Conservation (phyloP, 2,329 filamentous ascomycete species). For the Botrytis sinoallii region DNA sequence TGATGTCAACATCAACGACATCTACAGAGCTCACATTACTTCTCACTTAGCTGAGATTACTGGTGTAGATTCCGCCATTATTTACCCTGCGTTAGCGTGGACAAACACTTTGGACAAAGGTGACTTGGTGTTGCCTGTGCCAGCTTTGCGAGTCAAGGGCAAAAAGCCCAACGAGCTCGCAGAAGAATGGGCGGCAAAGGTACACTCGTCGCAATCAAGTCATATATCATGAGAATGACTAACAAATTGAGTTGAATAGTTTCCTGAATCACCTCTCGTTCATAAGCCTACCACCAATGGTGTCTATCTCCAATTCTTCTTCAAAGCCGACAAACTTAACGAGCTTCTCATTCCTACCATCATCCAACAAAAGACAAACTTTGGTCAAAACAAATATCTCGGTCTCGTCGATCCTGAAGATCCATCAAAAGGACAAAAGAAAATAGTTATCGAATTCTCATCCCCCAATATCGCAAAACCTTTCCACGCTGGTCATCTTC, state of each 20-base stretch:
- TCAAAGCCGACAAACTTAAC: conserved; percentile 66
- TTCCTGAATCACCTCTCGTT: conserved; percentile 69
- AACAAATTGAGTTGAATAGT: conserved; percentile 44
- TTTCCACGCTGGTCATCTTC: conserved; percentile 71
- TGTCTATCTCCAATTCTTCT: conserved; percentile 75
- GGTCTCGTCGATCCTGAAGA: conserved; percentile 62
- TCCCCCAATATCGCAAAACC: conserved; percentile 86
- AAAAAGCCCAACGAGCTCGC: conserved; percentile 62
- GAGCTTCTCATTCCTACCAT: conserved; percentile 68
- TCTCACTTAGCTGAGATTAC: conserved; percentile 65
- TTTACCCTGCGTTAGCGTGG: conserved; percentile 76
- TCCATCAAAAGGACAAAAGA: conserved; percentile 47
- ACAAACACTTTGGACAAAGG: conserved; percentile 78
- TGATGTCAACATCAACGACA: conserved; percentile 70
- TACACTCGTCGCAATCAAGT: conserved; percentile 33
- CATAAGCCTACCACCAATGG: conserved; percentile 65
- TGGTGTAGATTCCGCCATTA: conserved; percentile 65
- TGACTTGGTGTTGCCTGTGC: conserved; percentile 73
- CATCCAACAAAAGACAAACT: conserved; percentile 57
- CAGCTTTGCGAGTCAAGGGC: conserved; percentile 75
- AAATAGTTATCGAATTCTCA: conserved; percentile 74
- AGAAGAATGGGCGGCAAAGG: conserved; percentile 59
- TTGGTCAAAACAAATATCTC: conserved; percentile 60
- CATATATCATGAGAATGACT: neutral
- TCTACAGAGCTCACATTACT: conserved; percentile 76